A percentile compares a stretch with the other conserved stretches of the same genome.
phyloP scores from a whole-genome alignment of 805 yeast genomes.

The Candida namnaoensis region DNA sequence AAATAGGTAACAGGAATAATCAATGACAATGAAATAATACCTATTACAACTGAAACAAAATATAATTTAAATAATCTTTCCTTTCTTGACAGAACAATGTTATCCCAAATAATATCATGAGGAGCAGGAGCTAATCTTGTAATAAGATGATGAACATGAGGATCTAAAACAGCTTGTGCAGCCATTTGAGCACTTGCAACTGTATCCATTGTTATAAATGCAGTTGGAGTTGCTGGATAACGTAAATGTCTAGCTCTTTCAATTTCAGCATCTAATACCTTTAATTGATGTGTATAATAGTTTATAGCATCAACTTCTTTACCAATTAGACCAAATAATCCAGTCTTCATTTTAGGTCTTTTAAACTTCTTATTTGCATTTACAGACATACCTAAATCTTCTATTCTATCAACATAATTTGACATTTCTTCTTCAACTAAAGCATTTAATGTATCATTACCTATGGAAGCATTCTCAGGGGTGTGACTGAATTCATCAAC shows the following conservation, averaged over 20 bases:
- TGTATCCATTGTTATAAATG: conserved; percentile 90
- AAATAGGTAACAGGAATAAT: conserved; percentile 78
- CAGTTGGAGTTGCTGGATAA: conserved; percentile 80
- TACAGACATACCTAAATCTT: background rate
- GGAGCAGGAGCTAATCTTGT: conserved; percentile 93
- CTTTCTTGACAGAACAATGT: conserved; percentile 69
- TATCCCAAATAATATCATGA: conserved; percentile 89
- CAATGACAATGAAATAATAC: conserved; percentile 61
- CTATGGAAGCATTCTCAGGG: background rate
- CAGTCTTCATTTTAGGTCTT: conserved; percentile 58
- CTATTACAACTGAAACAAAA: conserved; percentile 56
- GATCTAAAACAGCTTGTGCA: conserved; percentile 92
- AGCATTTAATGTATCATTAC: background rate
- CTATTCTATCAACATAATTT: background rate
- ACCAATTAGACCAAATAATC: conserved; percentile 58
- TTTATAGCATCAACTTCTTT: conserved; percentile 74
- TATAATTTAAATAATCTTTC: conserved; percentile 63
- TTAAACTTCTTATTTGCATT: conserved; percentile 15
- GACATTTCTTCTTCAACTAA: background rate
- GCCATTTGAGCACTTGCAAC: conserved; percentile 96
- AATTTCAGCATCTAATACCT: conserved; percentile 65
- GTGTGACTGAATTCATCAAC: conserved; percentile 8
- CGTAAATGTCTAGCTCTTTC: conserved; percentile 53
- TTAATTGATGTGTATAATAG: conserved; percentile 60
- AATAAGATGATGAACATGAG: conserved; percentile 74